A percentile compares a stretch with the other conserved stretches of the same genome.
Conservation (phyloP, 1,284 basidiomycete genomes). For the Boletellus dicymbophilus region DNA sequence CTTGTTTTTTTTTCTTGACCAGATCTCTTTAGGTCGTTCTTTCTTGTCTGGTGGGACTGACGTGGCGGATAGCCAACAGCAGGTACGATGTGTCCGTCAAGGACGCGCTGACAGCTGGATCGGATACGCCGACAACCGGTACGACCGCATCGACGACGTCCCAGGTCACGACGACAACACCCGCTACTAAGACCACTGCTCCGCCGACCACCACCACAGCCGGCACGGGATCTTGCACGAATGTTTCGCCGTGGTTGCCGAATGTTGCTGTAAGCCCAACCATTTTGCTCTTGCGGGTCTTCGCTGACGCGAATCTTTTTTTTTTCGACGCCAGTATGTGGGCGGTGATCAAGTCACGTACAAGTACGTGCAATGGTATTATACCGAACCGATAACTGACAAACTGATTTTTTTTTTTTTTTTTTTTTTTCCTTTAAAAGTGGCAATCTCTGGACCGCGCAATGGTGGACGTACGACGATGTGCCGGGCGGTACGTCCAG, state of each 20-base stretch:
- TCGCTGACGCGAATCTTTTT: not conserved
- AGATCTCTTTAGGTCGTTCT: not conserved
- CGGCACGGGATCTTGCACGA: constrained; percentile 40
- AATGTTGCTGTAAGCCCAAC: constrained; percentile 41
- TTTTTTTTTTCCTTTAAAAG: no score
- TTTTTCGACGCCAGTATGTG: constrained; percentile 11
- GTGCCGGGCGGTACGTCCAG: constrained; percentile 22
- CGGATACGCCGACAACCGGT: constrained; percentile 20
- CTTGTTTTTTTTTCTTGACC: not conserved
- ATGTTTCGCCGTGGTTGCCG: constrained; percentile 48
- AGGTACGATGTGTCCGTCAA: constrained; percentile 29
- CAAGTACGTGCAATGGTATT: constrained; percentile 5
- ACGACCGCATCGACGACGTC: constrained; percentile 13
- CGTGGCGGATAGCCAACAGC: constrained; percentile 16
- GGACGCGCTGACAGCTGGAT: constrained; percentile 13
- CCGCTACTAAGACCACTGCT: constrained; percentile 4
- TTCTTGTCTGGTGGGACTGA: not conserved
- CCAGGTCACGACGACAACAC: constrained; percentile 25
- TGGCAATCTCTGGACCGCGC: constrained; percentile 23
- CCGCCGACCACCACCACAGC: constrained; percentile 14
- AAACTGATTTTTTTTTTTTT: not conserved
- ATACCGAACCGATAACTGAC: not conserved
- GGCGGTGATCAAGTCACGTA: constrained; percentile 24
- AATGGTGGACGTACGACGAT: constrained; percentile 23
- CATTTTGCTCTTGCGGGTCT: not conserved